These are phyloP conservation scores for Musa beccarii DNA, from an alignment of 176 grass and related monocot species.

Conservation along the genomic window DNA sequence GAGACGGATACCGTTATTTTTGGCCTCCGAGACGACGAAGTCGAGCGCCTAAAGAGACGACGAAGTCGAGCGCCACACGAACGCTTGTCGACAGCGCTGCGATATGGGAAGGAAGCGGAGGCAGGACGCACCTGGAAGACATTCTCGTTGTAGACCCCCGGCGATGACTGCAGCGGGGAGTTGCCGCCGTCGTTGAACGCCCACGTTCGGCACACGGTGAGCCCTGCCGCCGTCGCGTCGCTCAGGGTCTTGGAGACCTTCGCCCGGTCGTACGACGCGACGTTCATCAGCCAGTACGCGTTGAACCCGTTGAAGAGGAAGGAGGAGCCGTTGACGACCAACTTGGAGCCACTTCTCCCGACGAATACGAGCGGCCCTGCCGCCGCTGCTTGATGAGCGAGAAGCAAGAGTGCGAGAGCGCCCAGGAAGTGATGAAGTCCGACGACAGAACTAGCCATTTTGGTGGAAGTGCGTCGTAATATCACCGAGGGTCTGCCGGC, in stretches of 20 bases:
- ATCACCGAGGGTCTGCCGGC: too few relatives aligned
- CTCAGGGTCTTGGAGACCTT: slow-evolving; percentile 41
- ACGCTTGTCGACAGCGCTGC: background rate
- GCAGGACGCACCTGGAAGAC: slow-evolving; percentile 43
- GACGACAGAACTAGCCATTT: background rate
- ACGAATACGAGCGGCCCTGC: background rate
- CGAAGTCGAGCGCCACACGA: background rate
- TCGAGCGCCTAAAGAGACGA: slow-evolving; percentile 43
- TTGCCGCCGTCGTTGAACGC: slow-evolving; percentile 75
- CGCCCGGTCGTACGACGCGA: slow-evolving; percentile 25
- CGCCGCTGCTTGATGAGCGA: background rate
- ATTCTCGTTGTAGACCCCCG: slow-evolving; percentile 59
- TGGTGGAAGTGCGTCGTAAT: too few relatives aligned
- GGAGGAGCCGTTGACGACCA: slow-evolving; percentile 21
- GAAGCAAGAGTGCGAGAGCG: background rate
- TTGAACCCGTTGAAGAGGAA: slow-evolving; percentile 86
- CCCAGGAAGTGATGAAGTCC: background rate
- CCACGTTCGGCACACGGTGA: slow-evolving; percentile 62
- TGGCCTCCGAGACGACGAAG: slow-evolving; percentile 64
- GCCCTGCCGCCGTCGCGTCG: slow-evolving; percentile 34
- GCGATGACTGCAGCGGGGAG: slow-evolving; percentile 39
- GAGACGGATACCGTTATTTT: slow-evolving; percentile 41
- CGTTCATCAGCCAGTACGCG: slow-evolving; percentile 72
- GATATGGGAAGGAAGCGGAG: background rate
- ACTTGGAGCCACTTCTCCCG: slow-evolving; percentile 27